Base-by-base conservation (phyloP, 148 eudicot species). In the Beta vulgaris region DNA sequence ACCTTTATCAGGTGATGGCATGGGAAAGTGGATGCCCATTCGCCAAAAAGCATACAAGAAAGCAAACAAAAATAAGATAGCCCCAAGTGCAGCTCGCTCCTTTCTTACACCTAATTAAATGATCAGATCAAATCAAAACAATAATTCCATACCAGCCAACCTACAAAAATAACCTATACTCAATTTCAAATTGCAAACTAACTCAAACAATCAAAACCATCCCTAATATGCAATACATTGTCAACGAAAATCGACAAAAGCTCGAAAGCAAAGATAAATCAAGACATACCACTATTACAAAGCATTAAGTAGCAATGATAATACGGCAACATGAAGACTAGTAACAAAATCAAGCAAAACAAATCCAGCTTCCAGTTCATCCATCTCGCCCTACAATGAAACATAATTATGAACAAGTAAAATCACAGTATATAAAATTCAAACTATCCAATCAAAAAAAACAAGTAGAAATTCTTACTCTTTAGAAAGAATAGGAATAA, bases 1-100 rank as follows among this genome's bases (percentile, higher is more conserved):
- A 95, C 98, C 98, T 89, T 90, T 90, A 86, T 92, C 98, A 19
- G 93, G 91, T 66, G 98, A 91, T 77, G 98, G 98, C 98, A 95
- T 95, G n/a, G 98, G 98, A 82, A 95, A 95, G 74, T 95, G 98
- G 72, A 95, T 89, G 70, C 98, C 98, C 92, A 95, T 85, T 75
- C 96, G 98, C 98, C 98, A 95, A 73, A 95, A 95, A 59, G 85
- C 98, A 82, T 95, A 95, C 37, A 95, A 90, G 71, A 92, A 95
- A 54, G 88, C 93, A 71, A 84, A 77, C 82, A 92, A 86, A 81
- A 95, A 95, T 58, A 95, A 77, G 77, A 90, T 73, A 74, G 96
- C 98, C 67, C 98, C 97, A 73, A 91, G 88, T 80, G 97, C 90
- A 81, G 98, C 98, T 55, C 98, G 87, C 74, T 90, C 97, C 89